phyloP scores from a whole-genome alignment of 305 asterid species.

The Rubia peregrina region DNA sequence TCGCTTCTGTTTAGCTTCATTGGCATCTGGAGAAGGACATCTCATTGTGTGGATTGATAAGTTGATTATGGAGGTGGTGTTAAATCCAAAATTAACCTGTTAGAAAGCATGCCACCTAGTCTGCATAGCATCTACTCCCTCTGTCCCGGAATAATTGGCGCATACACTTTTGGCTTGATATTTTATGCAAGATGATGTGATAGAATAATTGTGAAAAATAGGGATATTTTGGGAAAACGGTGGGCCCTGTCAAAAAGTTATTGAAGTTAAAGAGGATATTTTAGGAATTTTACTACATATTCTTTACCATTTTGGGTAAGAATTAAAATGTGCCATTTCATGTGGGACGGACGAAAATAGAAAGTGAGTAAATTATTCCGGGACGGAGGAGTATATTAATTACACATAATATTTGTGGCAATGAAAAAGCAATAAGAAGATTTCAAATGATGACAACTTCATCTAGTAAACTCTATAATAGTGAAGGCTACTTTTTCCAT shows the following conservation, averaged over 20 bases:
- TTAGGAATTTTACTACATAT: too few species aligned
- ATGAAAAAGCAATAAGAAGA: not conserved
- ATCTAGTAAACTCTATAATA: constrained; percentile 2
- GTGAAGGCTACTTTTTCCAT: not conserved
- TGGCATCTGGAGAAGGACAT: not conserved
- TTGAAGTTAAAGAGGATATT: too few species aligned
- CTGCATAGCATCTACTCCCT: not conserved
- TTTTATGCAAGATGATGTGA: too few species aligned
- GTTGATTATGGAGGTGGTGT: not conserved
- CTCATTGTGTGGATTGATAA: not conserved
- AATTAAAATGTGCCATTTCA: too few species aligned
- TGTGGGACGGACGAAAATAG: too few species aligned
- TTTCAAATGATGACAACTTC: not conserved
- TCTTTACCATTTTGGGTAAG: too few species aligned
- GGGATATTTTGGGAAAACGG: too few species aligned
- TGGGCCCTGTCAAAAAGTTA: too few species aligned
- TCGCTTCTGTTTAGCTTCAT: constrained; percentile 3
- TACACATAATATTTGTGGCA: not conserved
- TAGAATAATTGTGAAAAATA: too few species aligned
- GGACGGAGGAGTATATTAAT: not conserved
- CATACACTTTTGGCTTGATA: too few species aligned
- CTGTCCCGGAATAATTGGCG: too few species aligned
- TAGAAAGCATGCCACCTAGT: not conserved
- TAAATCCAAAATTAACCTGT: not conserved
- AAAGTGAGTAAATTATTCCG: too few species aligned